Evolutionary conservation across 208 protist genomes (phyloP).

Genomic region (Polymyxa betae): DNA sequence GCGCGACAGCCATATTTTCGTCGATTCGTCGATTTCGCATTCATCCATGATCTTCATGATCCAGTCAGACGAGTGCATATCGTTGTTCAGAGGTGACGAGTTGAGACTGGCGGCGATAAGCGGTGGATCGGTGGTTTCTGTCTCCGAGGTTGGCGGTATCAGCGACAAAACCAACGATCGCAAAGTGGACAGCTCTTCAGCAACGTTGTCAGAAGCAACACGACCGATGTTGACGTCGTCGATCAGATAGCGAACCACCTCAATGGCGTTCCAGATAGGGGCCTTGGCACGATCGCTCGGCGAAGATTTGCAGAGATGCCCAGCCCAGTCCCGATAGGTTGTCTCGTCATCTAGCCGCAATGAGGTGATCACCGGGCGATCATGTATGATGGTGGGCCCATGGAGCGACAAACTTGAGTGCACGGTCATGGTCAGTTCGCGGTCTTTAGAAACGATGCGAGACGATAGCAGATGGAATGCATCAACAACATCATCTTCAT

Average conservation of each 20-base stretch:
- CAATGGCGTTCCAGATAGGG: too few species aligned
- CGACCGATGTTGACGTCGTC: neutral
- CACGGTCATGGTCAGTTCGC: neutral
- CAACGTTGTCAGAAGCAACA: neutral
- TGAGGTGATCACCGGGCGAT: too few species aligned
- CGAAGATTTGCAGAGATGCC: neutral
- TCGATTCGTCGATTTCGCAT: conserved; percentile 46
- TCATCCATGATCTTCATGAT: conserved; percentile 45
- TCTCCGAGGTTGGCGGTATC: neutral
- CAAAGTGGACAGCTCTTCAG: neutral
- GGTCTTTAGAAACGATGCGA: neutral
- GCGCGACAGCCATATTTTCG: neutral
- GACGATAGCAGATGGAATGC: neutral
- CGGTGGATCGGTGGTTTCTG: too few species aligned
- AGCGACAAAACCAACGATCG: neutral
- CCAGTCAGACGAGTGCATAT: neutral
- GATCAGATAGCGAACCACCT: neutral
- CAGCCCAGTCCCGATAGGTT: neutral
- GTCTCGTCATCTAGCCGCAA: neutral
- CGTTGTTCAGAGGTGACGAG: too few species aligned
- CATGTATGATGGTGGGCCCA: neutral
- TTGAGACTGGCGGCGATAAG: too few species aligned
- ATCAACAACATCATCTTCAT: neutral
- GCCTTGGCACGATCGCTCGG: too few species aligned
- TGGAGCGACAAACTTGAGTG: neutral